Conservation (phyloP, 164 flowering plant genomes). For the Cinnamomum chago region DNA sequence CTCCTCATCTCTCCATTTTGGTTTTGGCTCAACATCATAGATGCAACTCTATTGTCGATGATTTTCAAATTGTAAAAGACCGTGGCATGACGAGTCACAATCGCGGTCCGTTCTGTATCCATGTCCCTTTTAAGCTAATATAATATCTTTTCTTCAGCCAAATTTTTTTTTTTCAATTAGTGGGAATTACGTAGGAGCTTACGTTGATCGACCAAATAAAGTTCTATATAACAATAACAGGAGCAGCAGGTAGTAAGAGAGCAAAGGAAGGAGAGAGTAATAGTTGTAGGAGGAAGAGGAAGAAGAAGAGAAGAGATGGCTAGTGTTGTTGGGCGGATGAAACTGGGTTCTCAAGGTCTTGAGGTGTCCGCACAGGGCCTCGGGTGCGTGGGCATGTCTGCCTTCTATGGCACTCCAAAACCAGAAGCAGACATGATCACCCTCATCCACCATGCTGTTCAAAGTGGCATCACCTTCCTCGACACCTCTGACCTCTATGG, state of each 20-base stretch:
- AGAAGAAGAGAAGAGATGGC: background rate
- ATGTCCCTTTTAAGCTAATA: too few relatives aligned
- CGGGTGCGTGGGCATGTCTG: conserved; percentile 37
- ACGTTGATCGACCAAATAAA: background rate
- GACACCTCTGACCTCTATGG: conserved; percentile 6
- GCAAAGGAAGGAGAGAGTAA: background rate
- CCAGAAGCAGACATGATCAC: conserved; percentile 5
- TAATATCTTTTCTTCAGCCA: too few relatives aligned
- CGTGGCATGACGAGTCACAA: too few relatives aligned
- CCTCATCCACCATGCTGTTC: conserved; percentile 12
- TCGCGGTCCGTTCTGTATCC: too few relatives aligned
- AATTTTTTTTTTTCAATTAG: too few relatives aligned
- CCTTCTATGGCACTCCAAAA: conserved; percentile 10
- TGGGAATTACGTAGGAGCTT: background rate
- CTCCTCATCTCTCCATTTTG: too few relatives aligned
- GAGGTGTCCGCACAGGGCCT: conserved; percentile 26
- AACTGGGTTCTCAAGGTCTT: conserved; percentile 34
- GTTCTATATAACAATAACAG: background rate
- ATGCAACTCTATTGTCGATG: too few relatives aligned
- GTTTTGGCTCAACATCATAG: too few relatives aligned
- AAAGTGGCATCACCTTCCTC: conserved; percentile 3
- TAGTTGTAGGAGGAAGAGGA: background rate
- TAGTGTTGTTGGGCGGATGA: conserved; percentile 16
- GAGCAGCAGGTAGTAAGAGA: background rate
- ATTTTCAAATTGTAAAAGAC: too few relatives aligned